Conservation (phyloP, 129 eudicot species). For the Apium graveolens region DNA sequence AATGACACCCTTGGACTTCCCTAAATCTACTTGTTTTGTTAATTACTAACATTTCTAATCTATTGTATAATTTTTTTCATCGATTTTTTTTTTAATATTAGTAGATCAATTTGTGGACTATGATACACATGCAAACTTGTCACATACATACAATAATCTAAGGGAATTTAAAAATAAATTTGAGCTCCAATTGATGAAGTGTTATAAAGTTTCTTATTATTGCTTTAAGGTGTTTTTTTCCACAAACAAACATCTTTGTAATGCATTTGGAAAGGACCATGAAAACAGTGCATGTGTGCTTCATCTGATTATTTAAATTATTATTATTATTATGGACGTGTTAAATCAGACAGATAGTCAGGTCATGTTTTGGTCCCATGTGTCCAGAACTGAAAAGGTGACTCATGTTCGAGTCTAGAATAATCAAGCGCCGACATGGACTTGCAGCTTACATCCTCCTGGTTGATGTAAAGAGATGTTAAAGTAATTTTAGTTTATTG, state of each 20-base stretch:
- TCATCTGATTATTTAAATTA: constrained; percentile 28
- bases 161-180: neutral
- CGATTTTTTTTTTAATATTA: too few species aligned
- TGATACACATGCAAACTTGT: neutral
- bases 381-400: constrained; percentile 21
- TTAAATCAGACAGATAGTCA: constrained; percentile 23
- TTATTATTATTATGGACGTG: constrained; percentile 29
- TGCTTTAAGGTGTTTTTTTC: constrained; percentile 3
- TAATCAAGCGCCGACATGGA: neutral
- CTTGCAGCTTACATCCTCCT: constrained; percentile 15
- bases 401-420: constrained; percentile 15
- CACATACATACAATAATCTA: neutral
- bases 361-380: constrained; percentile 16
- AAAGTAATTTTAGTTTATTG: neutral
- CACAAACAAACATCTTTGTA: constrained; percentile 19
- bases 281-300: constrained; percentile 36
- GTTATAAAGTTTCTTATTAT: constrained; percentile 4
- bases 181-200: neutral
- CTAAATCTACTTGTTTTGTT: neutral
- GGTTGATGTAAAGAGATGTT: neutral
- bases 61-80: too few species aligned
- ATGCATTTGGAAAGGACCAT: constrained; percentile 19
- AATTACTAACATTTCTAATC: neutral
- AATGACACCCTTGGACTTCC: neutral
- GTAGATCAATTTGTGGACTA: neutral